Conservation (phyloP, 2,329 filamentous ascomycete species). For the Neurospora sp. region DNA sequence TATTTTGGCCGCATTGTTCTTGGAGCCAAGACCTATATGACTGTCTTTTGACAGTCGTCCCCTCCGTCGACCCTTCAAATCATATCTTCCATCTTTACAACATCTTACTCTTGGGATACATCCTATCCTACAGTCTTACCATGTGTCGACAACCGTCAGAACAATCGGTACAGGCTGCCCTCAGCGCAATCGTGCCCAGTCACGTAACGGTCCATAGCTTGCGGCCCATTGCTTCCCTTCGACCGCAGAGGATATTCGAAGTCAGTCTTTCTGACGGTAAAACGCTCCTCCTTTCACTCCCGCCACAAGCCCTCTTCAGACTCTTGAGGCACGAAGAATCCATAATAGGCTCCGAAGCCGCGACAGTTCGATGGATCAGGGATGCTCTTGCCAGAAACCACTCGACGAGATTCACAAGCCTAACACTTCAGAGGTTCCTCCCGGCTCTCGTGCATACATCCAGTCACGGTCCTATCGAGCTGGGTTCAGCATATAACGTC, state of each 20-base stretch:
- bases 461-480: constrained; percentile 13
- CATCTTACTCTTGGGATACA: neutral
- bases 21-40: neutral
- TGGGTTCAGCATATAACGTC: constrained; percentile 33
- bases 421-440: constrained; percentile 24
- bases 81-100: neutral
- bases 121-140: constrained; percentile 8
- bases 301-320: constrained; percentile 32
- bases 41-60: neutral
- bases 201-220: constrained; percentile 25
- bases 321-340: constrained; percentile 38
- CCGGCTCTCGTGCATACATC: constrained; percentile 33
- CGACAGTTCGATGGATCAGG: constrained; percentile 35
- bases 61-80: neutral
- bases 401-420: constrained; percentile 1
- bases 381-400: constrained; percentile 10
- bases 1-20: neutral
- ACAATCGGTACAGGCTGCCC: constrained; percentile 26
- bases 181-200: constrained; percentile 22
- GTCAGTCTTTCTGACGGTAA: constrained; percentile 32
- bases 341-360: constrained; percentile 34
- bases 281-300: constrained; percentile 31
- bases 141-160: constrained; percentile 27
- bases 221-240: constrained; percentile 25
- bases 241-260: constrained; percentile 33